These are phyloP conservation scores for Pseudoscleropodium purum DNA, from an alignment of 225 moss, liverwort and hornwort genomes.

Conservation along the genomic window DNA sequence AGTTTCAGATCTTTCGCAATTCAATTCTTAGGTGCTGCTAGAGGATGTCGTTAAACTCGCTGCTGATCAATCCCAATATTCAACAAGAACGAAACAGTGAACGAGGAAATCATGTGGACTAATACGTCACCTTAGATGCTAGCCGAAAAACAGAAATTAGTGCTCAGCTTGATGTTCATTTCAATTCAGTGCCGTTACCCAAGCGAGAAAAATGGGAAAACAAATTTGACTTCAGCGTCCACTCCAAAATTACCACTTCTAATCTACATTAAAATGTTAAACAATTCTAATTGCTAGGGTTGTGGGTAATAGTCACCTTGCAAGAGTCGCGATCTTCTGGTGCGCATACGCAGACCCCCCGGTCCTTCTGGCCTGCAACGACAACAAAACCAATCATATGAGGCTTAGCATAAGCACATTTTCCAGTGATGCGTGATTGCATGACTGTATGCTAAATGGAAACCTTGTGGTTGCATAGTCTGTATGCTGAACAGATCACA, in stretches of 20 bases:
- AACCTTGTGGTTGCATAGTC: background rate
- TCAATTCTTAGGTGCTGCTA: background rate
- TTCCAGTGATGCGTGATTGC: background rate
- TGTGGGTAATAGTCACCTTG: background rate
- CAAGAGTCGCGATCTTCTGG: constrained; percentile 1
- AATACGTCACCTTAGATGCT: background rate
- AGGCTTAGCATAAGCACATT: background rate
- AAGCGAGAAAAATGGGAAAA: background rate
- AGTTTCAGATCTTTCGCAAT: background rate
- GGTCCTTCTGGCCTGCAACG: background rate
- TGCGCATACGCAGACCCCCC: constrained; percentile 1
- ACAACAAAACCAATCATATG: too few species aligned
- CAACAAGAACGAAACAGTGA: background rate
- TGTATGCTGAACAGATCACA: background rate
- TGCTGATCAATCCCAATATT: background rate
- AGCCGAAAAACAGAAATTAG: background rate
- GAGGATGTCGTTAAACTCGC: background rate
- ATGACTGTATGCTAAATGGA: background rate
- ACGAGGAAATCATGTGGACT: background rate
- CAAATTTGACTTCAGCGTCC: background rate
- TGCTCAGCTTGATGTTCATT: background rate
- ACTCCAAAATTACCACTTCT: background rate
- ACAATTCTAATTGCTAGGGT: background rate
- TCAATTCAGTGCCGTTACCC: background rate
- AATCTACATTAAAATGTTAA: background rate